Conservation (phyloP, 192 early-diverging fungal genomes). For the Tieghemiomyces parasiticus region DNA sequence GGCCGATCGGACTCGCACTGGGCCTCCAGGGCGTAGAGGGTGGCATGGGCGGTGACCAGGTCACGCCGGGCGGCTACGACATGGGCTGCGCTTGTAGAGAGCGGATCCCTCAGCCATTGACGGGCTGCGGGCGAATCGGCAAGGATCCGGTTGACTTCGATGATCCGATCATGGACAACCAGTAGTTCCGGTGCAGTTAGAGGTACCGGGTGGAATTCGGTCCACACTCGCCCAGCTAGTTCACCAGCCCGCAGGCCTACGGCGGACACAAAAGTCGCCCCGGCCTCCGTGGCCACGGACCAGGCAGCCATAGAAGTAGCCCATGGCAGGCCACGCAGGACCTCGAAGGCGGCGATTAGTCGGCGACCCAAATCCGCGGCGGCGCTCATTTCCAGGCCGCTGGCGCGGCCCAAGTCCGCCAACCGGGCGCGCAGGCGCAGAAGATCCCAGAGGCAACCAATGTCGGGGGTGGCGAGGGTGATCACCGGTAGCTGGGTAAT, state of each 20-base stretch:
- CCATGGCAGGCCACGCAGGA: neutral
- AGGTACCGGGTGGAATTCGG: neutral
- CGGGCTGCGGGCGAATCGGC: neutral
- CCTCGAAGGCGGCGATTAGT: neutral
- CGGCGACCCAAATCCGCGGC: neutral
- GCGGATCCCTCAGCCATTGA: neutral
- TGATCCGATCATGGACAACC: neutral
- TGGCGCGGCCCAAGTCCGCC: neutral
- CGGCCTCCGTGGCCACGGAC: neutral
- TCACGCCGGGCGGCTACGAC: too few relatives aligned
- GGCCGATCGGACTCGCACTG: neutral
- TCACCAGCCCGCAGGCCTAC: constrained; percentile 1
- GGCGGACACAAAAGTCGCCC: neutral
- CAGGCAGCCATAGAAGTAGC: neutral
- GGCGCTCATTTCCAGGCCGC: neutral
- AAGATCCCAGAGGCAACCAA: too few relatives aligned
- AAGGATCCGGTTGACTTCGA: neutral
- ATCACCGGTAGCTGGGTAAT: too few relatives aligned
- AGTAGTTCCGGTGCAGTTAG: neutral
- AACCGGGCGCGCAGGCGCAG: too few relatives aligned
- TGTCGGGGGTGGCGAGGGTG: too few relatives aligned
- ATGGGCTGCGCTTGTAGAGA: too few relatives aligned
- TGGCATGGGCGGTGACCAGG: neutral
- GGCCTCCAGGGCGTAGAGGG: constrained; percentile 11
- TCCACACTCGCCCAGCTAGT: constrained; percentile 1